These are phyloP conservation scores for Camellia lanceoleosa DNA, from an alignment of 148 eudicot genomes.

Conservation along the genomic window DNA sequence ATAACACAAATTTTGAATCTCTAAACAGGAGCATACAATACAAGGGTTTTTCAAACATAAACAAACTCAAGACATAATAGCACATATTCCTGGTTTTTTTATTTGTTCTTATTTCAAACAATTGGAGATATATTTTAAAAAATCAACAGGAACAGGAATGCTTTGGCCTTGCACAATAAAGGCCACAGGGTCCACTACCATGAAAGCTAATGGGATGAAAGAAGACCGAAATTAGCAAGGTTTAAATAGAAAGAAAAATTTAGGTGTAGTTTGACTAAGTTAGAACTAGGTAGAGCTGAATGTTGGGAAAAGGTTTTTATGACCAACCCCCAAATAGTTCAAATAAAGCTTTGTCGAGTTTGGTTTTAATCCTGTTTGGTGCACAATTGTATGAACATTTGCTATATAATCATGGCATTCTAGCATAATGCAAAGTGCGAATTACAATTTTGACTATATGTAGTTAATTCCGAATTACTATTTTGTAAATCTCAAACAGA, in stretches of 20 bases:
- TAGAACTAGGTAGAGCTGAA: conserved; percentile 2
- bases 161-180: background rate
- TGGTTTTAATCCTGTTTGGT: no score
- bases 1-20: background rate
- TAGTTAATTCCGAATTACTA: background rate
- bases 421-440: background rate
- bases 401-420: background rate
- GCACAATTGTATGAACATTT: no score
- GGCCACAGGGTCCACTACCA: background rate
- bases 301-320: background rate
- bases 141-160: background rate
- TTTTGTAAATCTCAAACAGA: background rate
- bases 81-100: background rate
- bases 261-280: background rate
- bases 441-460: background rate
- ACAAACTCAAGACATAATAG: background rate
- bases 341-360: background rate
- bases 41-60: no score
- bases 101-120: background rate
- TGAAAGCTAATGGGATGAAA: background rate
- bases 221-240: background rate
- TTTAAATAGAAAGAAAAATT: background rate
- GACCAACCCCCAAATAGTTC: background rate
- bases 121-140: background rate
- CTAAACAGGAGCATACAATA: background rate